Base-by-base conservation (phyloP, 345 rosid species). In the Hypericum perforatum region DNA sequence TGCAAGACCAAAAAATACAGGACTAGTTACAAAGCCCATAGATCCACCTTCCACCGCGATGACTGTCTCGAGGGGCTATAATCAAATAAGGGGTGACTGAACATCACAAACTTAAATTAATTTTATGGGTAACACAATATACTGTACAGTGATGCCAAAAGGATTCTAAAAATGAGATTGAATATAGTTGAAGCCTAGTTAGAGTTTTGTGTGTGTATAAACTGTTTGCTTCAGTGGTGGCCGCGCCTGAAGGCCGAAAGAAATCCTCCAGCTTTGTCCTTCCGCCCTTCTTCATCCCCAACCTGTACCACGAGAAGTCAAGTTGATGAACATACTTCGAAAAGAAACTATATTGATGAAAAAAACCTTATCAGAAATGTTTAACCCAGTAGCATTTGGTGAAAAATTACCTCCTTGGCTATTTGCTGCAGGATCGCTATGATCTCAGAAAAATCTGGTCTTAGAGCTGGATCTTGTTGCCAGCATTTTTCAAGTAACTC, bases 391-490 rank as follows among this genome's bases (percentile, higher is more conserved):
- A 1, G 32, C 32, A 22, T 22, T 22, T 22, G 32, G 32, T 22
- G 32, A 22, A 4, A 8, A 12, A 13, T 63, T 70, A 81, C 98
- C 81, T 87, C 98, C 69, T 83, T 85, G 0, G 77, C 77, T 70
- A 82, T 81, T 72, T 71, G 82, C 63, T 65, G 74, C 43, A 92
- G 77, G 63, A 73, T 75, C 60, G 66, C 84, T 44, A 67, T 76
- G 10, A 85, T 80, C 77, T 87, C 94, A 0, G 90, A 67, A 53
- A 92, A 92, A 64, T 88, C 94, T 7, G 98, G 98, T 72, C 98
- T 84, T 58, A 49, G 39, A 40, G 76, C 63, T 41, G 98, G 88
- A 78, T 92, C 96, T 76, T 87, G 80, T 64, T 85, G 85, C 98
- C 98, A 92, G 61, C 79, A 73, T 70, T 69, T 83, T 70, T 77